phyloP scores from a whole-genome alignment of 2,329 filamentous ascomycete species.

The Botryotinia convoluta region DNA sequence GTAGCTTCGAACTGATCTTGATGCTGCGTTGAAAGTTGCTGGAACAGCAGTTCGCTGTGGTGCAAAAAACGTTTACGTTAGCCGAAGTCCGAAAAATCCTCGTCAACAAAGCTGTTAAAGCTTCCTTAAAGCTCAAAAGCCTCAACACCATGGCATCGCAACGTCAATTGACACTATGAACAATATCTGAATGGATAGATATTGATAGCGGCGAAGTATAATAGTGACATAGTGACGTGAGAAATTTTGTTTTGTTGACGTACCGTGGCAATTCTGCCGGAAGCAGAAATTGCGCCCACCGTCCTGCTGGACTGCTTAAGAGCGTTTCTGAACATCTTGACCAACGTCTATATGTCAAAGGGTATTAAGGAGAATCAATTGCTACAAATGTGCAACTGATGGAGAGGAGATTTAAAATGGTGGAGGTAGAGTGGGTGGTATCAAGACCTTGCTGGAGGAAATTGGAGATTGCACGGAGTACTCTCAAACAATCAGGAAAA shows the following conservation, averaged over 20 bases:
- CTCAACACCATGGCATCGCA: slow-evolving; percentile 36
- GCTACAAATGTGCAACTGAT: slow-evolving; percentile 64
- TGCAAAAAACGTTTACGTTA: slow-evolving; percentile 50
- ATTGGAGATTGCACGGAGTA: slow-evolving; percentile 22
- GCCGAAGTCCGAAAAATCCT: slow-evolving; percentile 50
- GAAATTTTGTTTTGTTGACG: slow-evolving; percentile 57
- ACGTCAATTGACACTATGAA: slow-evolving; percentile 42
- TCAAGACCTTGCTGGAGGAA: slow-evolving; percentile 31
- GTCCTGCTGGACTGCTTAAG: slow-evolving; percentile 94
- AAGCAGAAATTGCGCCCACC: slow-evolving; percentile 89
- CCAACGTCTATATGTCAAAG: slow-evolving; percentile 50
- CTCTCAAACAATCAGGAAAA: slow-evolving; percentile 18
- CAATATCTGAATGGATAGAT: slow-evolving; percentile 40
- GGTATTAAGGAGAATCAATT: slow-evolving; percentile 58
- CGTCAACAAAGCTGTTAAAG: slow-evolving; percentile 35
- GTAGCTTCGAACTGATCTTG: slow-evolving; percentile 79
- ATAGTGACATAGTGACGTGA: slow-evolving; percentile 29
- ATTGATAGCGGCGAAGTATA: slow-evolving; percentile 41
- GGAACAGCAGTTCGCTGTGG: slow-evolving; percentile 86
- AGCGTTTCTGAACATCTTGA: slow-evolving; percentile 95
- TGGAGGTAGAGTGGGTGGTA: slow-evolving; percentile 32
- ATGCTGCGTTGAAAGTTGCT: slow-evolving; percentile 67
- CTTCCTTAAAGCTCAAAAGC: slow-evolving; percentile 43
- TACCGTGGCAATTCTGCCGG: slow-evolving; percentile 91
- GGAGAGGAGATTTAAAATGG: slow-evolving; percentile 56